Base-by-base conservation (phyloP, 2,329 filamentous ascomycete species). In the Colletotrichum orbiculare region DNA sequence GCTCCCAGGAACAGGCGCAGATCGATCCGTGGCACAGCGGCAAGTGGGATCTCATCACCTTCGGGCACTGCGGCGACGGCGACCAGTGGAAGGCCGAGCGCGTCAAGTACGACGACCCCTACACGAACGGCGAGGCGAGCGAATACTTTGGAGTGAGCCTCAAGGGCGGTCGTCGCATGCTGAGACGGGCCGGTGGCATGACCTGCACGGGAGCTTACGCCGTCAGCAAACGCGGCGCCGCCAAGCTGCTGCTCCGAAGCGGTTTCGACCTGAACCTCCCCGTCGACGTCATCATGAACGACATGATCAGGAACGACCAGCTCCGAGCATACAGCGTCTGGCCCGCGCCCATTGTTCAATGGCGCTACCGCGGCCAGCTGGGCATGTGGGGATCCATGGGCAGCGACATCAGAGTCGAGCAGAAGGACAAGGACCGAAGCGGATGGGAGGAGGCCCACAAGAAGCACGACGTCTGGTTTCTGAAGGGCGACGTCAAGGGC, bases 121-220 rank as follows among this genome's bases (percentile, higher is more conserved):
- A 63, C 6, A 53, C 46, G 12, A 54, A 52, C 15, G 54, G 37
- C 42, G 54, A 64, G 41, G 2, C 41, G n/a, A 17, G 55, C 35
- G 56, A 69, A 9, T 71, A 71, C 49, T 69, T 58, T 25, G 71
- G 71, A 2, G 9, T 47, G 7, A 35, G 11, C 4, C 64, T 73
- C n/a, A 49, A 61, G 33, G 68, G 66, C 47, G 46, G 62, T 8
- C 62, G 73, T 54, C 69, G 73, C 39, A 70, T 72, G 11, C 56
- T 74, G 13, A 68, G 69, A 42, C 56, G 61, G 39, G 68, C 70
- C 5, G 69, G 69, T 8, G 70, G 68, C 33, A 61, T 71, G 41
- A 67, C 64, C 4, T 74, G 73, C 62, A 72, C 71, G 8, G 73
- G 71, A 2, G 71, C 69, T 2, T 74, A 74, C 49, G 72, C 72